Conservation (phyloP, 257 asterid genomes). For the Phtheirospermum japonicum region DNA sequence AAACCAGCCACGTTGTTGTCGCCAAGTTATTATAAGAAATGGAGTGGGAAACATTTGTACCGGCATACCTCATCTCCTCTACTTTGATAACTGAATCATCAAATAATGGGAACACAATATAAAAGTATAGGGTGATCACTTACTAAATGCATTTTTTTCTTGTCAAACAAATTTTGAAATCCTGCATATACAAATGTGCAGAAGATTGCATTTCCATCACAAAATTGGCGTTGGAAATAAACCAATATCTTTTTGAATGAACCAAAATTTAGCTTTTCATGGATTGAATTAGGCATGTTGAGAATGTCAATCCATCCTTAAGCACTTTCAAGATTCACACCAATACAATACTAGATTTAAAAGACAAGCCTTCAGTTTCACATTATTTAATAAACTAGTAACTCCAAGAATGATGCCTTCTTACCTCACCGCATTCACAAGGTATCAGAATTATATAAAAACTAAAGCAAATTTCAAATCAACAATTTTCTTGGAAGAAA, state of each 20-base stretch:
- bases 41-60: not conserved
- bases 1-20: not conserved
- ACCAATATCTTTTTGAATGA: not conserved
- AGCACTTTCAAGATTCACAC: not conserved
- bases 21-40: not conserved
- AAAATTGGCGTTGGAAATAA: constrained; percentile 7
- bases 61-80: not conserved
- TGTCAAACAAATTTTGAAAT: not conserved
- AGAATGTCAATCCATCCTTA: constrained; percentile 13
- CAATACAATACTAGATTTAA: not conserved
- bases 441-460: constrained; percentile 14
- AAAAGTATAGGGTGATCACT: not conserved
- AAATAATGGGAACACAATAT: not conserved
- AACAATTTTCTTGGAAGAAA: constrained; percentile 14
- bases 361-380: constrained; percentile 16
- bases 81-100: not conserved
- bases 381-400: constrained; percentile 11
- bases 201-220: constrained; percentile 14
- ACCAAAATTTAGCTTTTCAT: constrained; percentile 4
- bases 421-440: constrained; percentile 20
- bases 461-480: constrained; percentile 5
- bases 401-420: constrained; percentile 9
- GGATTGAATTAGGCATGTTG: not conserved
- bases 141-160: not conserved
- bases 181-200: constrained; percentile 14